Conservation (phyloP, 2,329 filamentous ascomycete species). For the Trichoderma aggressivum region DNA sequence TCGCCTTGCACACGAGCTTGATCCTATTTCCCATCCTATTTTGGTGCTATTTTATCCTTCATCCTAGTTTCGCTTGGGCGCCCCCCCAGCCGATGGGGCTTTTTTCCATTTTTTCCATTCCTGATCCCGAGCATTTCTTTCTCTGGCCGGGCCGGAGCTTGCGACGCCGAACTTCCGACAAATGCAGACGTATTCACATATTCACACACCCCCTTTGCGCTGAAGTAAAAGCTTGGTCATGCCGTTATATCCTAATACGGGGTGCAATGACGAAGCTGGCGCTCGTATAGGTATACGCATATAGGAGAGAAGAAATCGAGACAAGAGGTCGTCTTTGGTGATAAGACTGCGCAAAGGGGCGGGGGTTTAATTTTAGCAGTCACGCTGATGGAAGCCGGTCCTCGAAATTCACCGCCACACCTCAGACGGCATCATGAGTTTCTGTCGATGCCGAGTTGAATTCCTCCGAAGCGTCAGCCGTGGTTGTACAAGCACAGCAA, state of each 20-base stretch:
- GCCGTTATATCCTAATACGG: constrained; percentile 7
- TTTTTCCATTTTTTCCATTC: background rate
- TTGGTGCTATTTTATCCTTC: background rate
- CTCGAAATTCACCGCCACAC: background rate
- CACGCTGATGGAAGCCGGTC: background rate
- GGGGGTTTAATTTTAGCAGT: background rate
- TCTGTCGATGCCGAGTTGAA: background rate
- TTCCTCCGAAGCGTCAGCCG: background rate
- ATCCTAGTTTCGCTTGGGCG: background rate
- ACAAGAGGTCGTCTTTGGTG: background rate
- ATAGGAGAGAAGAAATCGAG: background rate
- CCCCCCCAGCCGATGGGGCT: background rate
- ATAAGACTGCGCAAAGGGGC: background rate
- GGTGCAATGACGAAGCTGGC: background rate
- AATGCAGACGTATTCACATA: background rate
- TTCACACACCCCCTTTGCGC: background rate
- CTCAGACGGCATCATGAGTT: background rate
- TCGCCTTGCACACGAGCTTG: background rate
- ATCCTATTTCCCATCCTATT: background rate
- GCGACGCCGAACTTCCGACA: constrained; percentile 3
- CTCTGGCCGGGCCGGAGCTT: background rate
- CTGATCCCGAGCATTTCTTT: background rate
- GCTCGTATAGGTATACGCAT: background rate
- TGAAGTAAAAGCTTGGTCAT: background rate
- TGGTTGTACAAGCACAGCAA: background rate